A percentile compares a stretch with the other conserved stretches of the same genome.
These are phyloP conservation scores for Exophiala oligosperma DNA, from an alignment of 2,329 filamentous ascomycete species.

Conservation along the genomic window DNA sequence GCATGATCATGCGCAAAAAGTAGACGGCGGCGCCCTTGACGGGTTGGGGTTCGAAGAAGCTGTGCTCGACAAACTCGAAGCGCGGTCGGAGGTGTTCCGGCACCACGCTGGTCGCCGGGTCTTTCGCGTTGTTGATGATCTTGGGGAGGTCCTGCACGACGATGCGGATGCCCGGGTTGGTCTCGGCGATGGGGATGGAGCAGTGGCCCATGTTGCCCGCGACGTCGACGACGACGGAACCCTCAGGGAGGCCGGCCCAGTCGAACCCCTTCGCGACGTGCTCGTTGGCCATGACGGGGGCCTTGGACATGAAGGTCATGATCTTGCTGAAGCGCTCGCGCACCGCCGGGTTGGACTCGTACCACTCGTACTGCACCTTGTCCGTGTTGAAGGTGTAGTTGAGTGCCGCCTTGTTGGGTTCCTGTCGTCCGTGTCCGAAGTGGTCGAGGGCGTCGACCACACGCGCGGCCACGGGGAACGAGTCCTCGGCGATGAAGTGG, in stretches of 20 bases:
- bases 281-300: constrained; percentile 16
- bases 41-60: constrained; percentile 30
- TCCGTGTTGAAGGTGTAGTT: constrained; percentile 34
- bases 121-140: constrained; percentile 14
- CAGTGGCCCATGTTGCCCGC: constrained; percentile 26
- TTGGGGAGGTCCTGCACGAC: constrained; percentile 27
- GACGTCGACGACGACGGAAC: constrained; percentile 54
- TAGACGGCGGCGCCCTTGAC: constrained; percentile 29
- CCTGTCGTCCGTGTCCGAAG: constrained; percentile 26
- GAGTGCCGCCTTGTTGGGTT: constrained; percentile 30
- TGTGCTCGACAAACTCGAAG: constrained; percentile 29
- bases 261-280: constrained; percentile 16
- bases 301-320: constrained; percentile 21
- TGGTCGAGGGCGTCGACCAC: constrained; percentile 31
- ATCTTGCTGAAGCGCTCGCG: constrained; percentile 15
- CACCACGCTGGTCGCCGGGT: constrained; percentile 18
- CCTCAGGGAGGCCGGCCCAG: constrained; percentile 37
- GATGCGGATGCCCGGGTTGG: constrained; percentile 12
- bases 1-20: constrained; percentile 29
- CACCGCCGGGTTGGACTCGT: constrained; percentile 12
- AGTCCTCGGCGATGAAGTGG: constrained; percentile 13
- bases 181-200: constrained; percentile 17
- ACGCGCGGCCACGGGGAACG: constrained; percentile 18
- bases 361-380: constrained; percentile 35
- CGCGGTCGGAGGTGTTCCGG: constrained; percentile 8